phyloP scores from a whole-genome alignment of 805 yeast species.

The Candida golubevii region DNA sequence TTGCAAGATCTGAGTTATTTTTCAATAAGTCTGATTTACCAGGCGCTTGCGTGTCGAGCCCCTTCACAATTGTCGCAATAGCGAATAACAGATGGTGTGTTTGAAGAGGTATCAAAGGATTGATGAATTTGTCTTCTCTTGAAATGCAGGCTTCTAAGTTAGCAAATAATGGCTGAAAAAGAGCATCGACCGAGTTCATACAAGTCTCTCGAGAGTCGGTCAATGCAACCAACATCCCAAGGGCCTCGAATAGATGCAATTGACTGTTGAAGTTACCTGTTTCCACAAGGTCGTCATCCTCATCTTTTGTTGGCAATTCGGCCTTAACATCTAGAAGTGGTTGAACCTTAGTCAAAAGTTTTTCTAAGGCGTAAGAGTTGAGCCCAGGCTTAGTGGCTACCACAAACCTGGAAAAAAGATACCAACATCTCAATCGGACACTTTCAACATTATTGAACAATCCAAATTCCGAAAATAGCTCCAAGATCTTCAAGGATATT shows the following conservation, averaged over 20 bases:
- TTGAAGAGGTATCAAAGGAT: slow-evolving; percentile 52
- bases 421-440: slow-evolving; percentile 87
- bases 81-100: slow-evolving; percentile 87
- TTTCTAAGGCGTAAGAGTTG: slow-evolving; percentile 49
- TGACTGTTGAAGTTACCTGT: slow-evolving; percentile 70
- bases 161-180: slow-evolving; percentile 71
- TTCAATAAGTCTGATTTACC: slow-evolving; percentile 21
- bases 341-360: slow-evolving; percentile 56
- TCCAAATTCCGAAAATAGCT: slow-evolving; percentile 77
- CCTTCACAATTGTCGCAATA: slow-evolving; percentile 84
- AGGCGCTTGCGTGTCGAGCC: slow-evolving; percentile 56
- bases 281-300: slow-evolving; percentile 46
- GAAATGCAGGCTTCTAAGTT: slow-evolving; percentile 63
- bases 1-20: slow-evolving; percentile 35
- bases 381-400: slow-evolving; percentile 65
- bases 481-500: slow-evolving; percentile 54
- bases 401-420: slow-evolving; percentile 76
- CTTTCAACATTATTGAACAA: slow-evolving; percentile 68
- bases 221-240: slow-evolving; percentile 68
- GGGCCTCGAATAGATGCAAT: slow-evolving; percentile 76
- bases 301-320: slow-evolving; percentile 49
- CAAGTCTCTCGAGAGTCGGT: slow-evolving; percentile 23
- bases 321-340: slow-evolving; percentile 64
- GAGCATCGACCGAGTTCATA: slow-evolving; percentile 52
- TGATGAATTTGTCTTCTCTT: slow-evolving; percentile 31